Base-by-base conservation (phyloP, 805 yeast genomes). In the Ogataea naganishii region DNA sequence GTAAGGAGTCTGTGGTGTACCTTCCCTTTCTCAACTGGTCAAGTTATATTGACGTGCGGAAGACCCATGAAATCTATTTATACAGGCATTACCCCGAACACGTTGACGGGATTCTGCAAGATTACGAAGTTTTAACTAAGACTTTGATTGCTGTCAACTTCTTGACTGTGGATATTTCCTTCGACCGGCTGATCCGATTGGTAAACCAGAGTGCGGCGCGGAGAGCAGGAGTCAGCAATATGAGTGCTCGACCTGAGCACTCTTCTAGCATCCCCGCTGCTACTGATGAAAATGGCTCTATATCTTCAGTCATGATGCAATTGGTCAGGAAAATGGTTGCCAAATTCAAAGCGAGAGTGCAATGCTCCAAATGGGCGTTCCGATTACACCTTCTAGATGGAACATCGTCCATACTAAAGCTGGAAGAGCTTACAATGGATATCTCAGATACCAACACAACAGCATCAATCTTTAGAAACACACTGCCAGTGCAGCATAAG, bases 191-290 rank as follows among this genome's bases (percentile, higher is more conserved):
- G 8, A 9, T 17, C 4, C 21, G 19, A 25, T n/a, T 25, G 7
- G 7, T 23, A 4, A 6, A 23, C 6, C 10, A 11, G 15, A 7
- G 13, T 14, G 17, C 11, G 14, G 11, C 6, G 14, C 12, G 9
- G 24, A 9, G 6, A 6, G 12, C 14, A 22, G 16, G 16, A 15
- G 10, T 18, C 26, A 7, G 14, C n/a, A n/a, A n/a, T n/a, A n/a
- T n/a, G n/a, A n/a, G n/a, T n/a, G n/a, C n/a, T n/a, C n/a, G n/a
- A n/a, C n/a, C n/a, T n/a, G n/a, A n/a, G n/a, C n/a, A n/a, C n/a
- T 39, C 44, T 20, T 41, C 44, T 25, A 33, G 51, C 16, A 32
- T n/a, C n/a, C n/a, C n/a, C n/a, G n/a, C 35, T 20, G 30, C 29
- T 23, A 11, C 30, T 10, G 27, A 24, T 35, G 13, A 16, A 9